Conservation (phyloP, 2,329 filamentous ascomycete genomes). For the Meredithiella fracta region DNA sequence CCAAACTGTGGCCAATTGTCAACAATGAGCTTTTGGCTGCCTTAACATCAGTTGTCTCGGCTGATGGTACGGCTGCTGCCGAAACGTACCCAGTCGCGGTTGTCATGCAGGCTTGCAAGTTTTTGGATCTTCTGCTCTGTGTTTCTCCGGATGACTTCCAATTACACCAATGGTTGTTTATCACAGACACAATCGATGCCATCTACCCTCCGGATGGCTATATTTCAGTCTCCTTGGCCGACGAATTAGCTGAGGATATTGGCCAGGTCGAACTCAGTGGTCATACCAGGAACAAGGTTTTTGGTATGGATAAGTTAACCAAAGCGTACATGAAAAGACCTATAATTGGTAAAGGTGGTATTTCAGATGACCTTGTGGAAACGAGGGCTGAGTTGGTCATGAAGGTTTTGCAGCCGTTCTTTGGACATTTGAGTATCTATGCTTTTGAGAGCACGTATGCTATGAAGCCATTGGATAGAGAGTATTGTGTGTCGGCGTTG, state of each 20-base stretch:
- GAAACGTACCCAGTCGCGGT: conserved; percentile 64
- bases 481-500: conserved; percentile 45
- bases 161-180: conserved; percentile 93
- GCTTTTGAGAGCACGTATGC: conserved; percentile 87
- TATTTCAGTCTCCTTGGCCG: conserved; percentile 59
- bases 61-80: conserved; percentile 42
- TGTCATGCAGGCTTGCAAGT: conserved; percentile 80
- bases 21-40: conserved; percentile 72
- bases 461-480: conserved; percentile 53
- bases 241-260: conserved; percentile 68
- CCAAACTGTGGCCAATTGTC: conserved; percentile 76
- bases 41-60: conserved; percentile 55
- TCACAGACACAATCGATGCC: conserved; percentile 91
- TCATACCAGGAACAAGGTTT: conserved; percentile 18
- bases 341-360: conserved; percentile 35
- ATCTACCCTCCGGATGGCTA: conserved; percentile 63
- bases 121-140: conserved; percentile 76
- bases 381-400: conserved; percentile 53
- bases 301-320: background rate
- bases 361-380: conserved; percentile 40
- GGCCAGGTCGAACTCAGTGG: conserved; percentile 26
- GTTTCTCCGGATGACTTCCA: conserved; percentile 91
- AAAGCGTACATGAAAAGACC: conserved; percentile 25
- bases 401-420: conserved; percentile 71
- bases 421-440: conserved; percentile 80